Percentiles rank a stretch among this genome's conserved stretches.
These are phyloP conservation scores for Chytriomyces confervae DNA, from an alignment of 192 early-diverging fungal genomes.

Conservation along the genomic window DNA sequence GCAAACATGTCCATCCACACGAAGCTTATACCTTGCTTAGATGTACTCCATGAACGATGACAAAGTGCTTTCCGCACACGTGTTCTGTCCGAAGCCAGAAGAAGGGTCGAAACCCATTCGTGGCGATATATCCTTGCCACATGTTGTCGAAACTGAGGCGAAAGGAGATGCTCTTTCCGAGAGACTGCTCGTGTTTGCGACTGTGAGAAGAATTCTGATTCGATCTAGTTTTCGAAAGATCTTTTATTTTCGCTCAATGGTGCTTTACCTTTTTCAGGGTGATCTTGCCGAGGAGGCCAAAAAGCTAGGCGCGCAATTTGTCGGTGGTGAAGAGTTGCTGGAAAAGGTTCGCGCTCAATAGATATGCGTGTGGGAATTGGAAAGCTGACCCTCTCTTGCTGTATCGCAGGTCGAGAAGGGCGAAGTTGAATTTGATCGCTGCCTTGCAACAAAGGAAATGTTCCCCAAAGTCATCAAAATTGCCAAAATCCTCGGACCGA, in stretches of 20 bases:
- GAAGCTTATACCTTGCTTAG: conserved; percentile 10
- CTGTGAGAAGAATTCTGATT: conserved; percentile 41
- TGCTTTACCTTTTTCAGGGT: conserved; percentile 51
- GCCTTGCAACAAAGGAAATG: conserved; percentile 87
- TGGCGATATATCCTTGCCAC: conserved; percentile 76
- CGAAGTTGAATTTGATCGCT: conserved; percentile 80
- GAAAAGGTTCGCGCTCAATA: conserved; percentile 54
- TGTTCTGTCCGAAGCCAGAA: conserved; percentile 58
- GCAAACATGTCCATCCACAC: background rate
- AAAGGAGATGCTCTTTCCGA: conserved; percentile 37
- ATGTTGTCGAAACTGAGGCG: conserved; percentile 57
- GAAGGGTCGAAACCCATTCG: conserved; percentile 83
- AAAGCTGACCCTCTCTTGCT: background rate
- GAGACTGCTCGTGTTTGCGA: conserved; percentile 82
- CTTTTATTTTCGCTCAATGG: background rate
- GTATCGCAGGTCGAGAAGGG: conserved; percentile 49
- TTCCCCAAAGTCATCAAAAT: conserved; percentile 87
- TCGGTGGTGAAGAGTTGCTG: conserved; percentile 89
- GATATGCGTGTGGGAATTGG: background rate
- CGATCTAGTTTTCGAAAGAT: background rate
- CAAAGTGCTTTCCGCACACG: conserved; percentile 37
- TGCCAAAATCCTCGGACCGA: conserved; percentile 88
- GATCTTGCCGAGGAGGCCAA: conserved; percentile 80
- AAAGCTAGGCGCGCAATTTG: conserved; percentile 78
- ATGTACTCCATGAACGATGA: conserved; percentile 45